phyloP scores from a whole-genome alignment of 148 eudicot genomes.

The Chenopodium quinoa region DNA sequence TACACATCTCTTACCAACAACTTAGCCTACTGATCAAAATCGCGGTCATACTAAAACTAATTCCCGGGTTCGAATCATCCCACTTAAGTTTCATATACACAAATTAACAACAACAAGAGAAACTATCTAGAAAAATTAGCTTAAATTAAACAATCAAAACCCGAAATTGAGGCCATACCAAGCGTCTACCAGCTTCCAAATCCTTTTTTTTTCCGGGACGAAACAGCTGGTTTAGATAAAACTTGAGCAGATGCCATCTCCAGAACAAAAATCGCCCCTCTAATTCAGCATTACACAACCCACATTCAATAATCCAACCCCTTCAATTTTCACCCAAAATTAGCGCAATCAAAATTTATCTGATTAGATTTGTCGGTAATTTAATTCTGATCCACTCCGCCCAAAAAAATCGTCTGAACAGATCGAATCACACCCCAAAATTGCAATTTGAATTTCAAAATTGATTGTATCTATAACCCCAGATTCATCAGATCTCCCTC shows the following conservation, averaged over 20 bases:
- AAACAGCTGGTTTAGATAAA: constrained; percentile 32
- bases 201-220: constrained; percentile 61
- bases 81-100: too few relatives aligned
- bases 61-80: background rate
- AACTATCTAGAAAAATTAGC: background rate
- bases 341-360: background rate
- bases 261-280: background rate
- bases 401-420: background rate
- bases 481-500: background rate
- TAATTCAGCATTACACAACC: constrained; percentile 14
- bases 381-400: background rate
- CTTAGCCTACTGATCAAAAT: background rate
- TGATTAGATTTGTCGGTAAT: too few relatives aligned
- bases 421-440: background rate
- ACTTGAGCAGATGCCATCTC: constrained; percentile 68
- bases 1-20: background rate
- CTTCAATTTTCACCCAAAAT: background rate
- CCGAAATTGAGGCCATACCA: constrained; percentile 36
- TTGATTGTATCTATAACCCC: background rate
- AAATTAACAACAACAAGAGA: background rate
- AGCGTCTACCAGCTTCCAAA: constrained; percentile 79
- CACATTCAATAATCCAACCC: background rate
- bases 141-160: background rate
- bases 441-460: background rate
- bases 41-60: background rate